Percentiles rank a stretch among this genome's conserved stretches.
Evolutionary conservation across 441 rosid species (phyloP).

Genomic region (Raphanus hybrid): DNA sequence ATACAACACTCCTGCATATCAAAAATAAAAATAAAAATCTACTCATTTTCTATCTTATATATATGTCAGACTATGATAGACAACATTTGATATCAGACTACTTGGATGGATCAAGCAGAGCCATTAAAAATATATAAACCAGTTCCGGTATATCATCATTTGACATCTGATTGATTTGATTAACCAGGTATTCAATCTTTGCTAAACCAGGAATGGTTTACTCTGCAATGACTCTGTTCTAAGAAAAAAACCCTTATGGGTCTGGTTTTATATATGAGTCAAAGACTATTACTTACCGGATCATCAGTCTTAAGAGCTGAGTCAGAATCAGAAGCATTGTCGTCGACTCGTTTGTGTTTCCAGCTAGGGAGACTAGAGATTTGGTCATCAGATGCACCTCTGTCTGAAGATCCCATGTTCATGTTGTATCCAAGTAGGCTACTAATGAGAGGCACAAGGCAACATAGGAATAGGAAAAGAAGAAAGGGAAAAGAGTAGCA

Average conservation of each 20-base stretch:
- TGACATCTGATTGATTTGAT: not conserved
- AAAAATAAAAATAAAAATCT: not conserved
- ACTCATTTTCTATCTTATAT: not conserved
- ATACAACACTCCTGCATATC: conserved; percentile 83
- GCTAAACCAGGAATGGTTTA: conserved; percentile 10
- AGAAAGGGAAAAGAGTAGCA: conserved; percentile 91
- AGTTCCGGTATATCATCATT: not conserved
- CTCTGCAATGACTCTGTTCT: not conserved
- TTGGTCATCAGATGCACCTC: conserved; percentile 93
- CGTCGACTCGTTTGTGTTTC: conserved; percentile 59
- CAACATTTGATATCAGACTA: not conserved
- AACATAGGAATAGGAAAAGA: conserved; percentile 82
- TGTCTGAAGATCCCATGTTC: conserved; percentile 75
- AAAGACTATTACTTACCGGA: conserved; percentile 55
- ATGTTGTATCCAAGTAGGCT: conserved; percentile 88
- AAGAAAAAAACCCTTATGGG: conserved; percentile 6
- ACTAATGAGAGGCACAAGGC: conserved; percentile 84
- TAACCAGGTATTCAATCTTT: not conserved
- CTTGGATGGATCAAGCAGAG: conserved; percentile 13
- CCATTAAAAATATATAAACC: not conserved
- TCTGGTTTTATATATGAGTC: conserved; percentile 4
- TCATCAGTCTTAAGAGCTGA: conserved; percentile 51
- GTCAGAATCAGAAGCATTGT: conserved; percentile 35
- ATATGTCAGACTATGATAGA: not conserved
- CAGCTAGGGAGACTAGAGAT: conserved; percentile 77